Conservation (phyloP, 2,329 filamentous ascomycete genomes). For the Aspergillus caelatus region DNA sequence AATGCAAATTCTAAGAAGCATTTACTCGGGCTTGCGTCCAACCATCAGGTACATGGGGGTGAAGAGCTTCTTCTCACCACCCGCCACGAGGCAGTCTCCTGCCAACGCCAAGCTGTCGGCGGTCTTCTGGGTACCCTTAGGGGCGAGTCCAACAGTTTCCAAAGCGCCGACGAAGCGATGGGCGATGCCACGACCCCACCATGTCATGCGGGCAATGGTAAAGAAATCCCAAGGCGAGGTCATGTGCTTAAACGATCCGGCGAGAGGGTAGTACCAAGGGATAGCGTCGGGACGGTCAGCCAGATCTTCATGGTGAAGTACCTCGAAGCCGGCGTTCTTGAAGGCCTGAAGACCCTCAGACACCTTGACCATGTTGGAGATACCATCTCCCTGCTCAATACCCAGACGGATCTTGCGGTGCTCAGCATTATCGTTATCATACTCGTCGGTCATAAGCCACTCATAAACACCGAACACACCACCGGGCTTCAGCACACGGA, state of each 20-base stretch:
- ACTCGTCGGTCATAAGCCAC: constrained; percentile 97
- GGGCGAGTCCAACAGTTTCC: constrained; percentile 75
- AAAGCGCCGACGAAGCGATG: constrained; percentile 77
- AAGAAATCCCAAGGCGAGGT: constrained; percentile 77
- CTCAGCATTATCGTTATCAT: constrained; percentile 82
- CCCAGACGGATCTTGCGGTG: constrained; percentile 90
- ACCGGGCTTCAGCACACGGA: constrained; percentile 92
- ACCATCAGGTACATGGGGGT: constrained; percentile 99
- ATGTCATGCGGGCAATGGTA: constrained; percentile 87
- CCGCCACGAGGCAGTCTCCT: constrained; percentile 82
- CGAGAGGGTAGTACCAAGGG: constrained; percentile 94
- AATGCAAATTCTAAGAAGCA: constrained; percentile 3
- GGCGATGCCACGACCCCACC: constrained; percentile 72
- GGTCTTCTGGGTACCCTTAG: constrained; percentile 88
- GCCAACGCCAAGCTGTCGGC: constrained; percentile 82
- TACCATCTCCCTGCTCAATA: constrained; percentile 94
- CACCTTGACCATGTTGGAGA: constrained; percentile 94
- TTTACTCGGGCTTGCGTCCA: constrained; percentile 73
- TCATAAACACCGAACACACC: constrained; percentile 97
- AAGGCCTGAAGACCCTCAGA: constrained; percentile 81
- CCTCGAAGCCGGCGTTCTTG: constrained; percentile 81
- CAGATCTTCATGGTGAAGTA: constrained; percentile 83
- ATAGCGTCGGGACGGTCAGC: constrained; percentile 73
- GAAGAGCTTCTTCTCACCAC: constrained; percentile 87
- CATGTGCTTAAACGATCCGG: constrained; percentile 82